Conservation (phyloP, 192 early-diverging fungal genomes). For the Backusella parvicylindrica region DNA sequence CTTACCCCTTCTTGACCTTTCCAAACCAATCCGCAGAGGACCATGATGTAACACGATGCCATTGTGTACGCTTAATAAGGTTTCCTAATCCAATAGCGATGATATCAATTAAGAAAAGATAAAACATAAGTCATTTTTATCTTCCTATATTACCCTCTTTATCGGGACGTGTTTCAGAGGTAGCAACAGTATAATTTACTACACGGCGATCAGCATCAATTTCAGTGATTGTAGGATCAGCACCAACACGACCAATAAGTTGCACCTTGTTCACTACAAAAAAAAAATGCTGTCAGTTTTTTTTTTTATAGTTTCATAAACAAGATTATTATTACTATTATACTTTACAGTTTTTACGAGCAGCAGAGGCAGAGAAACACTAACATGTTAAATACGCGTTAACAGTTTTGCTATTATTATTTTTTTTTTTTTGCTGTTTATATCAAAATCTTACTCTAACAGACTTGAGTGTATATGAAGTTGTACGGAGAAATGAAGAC, state of each 20-base stretch:
- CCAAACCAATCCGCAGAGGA: slow-evolving; percentile 34
- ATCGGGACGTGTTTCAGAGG: slow-evolving; percentile 58
- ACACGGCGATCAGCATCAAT: slow-evolving; percentile 44
- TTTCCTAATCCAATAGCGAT: slow-evolving; percentile 39
- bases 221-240: slow-evolving; percentile 47
- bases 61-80: slow-evolving; percentile 62
- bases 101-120: background rate
- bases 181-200: slow-evolving; percentile 61
- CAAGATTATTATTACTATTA: background rate
- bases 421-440: background rate
- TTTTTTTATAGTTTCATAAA: background rate
- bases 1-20: slow-evolving; percentile 52
- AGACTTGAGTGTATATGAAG: background rate
- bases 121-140: background rate
- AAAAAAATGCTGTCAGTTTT: background rate
- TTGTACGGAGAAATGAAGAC: slow-evolving; percentile 9
- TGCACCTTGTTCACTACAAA: slow-evolving; percentile 62
- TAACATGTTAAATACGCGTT: slow-evolving; percentile 4
- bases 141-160: slow-evolving; percentile 39
- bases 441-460: slow-evolving; percentile 10
- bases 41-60: slow-evolving; percentile 60
- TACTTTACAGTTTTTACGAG: slow-evolving; percentile 13
- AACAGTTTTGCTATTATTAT: background rate
- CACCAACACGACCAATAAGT: slow-evolving; percentile 61
- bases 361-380: slow-evolving; percentile 21